These are phyloP conservation scores for Cordyceps cicadae DNA, from an alignment of 2,329 filamentous ascomycete genomes.

Conservation along the genomic window DNA sequence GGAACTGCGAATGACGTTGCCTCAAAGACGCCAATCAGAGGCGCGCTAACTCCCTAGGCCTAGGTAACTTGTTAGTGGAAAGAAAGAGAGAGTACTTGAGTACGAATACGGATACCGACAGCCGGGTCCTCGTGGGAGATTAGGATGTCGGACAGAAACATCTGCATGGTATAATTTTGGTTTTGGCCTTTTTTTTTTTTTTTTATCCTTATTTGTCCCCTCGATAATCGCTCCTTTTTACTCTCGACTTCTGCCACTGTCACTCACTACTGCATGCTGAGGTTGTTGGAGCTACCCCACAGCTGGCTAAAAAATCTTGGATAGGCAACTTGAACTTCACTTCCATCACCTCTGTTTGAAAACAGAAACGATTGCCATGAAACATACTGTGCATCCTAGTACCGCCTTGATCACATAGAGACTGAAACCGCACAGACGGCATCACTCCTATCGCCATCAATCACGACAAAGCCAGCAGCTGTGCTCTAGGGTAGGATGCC, in stretches of 20 bases:
- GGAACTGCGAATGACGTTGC: constrained; percentile 25
- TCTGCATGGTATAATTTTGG: background rate
- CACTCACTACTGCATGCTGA: too few relatives aligned
- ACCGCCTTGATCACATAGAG: background rate
- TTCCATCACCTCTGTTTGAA: background rate
- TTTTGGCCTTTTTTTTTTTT: background rate
- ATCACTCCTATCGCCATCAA: too few relatives aligned
- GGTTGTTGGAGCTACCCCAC: background rate
- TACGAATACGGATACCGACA: background rate
- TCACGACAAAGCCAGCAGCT: background rate
- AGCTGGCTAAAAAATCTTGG: background rate
- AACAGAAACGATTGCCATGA: background rate
- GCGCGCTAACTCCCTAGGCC: too few relatives aligned
- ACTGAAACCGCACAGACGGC: background rate
- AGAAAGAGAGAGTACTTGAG: background rate
- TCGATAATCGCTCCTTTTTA: background rate
- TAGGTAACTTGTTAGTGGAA: too few relatives aligned
- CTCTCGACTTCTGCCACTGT: background rate
- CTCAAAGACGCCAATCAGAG: constrained; percentile 4
- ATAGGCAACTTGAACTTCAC: background rate
- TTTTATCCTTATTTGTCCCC: background rate
- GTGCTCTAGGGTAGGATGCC: constrained; percentile 29
- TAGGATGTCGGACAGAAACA: background rate
- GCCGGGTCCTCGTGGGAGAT: background rate
- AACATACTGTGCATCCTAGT: background rate